Base-by-base conservation (phyloP, 164 flowering plant species). In the Kalanchoe fedtschenkoi region DNA sequence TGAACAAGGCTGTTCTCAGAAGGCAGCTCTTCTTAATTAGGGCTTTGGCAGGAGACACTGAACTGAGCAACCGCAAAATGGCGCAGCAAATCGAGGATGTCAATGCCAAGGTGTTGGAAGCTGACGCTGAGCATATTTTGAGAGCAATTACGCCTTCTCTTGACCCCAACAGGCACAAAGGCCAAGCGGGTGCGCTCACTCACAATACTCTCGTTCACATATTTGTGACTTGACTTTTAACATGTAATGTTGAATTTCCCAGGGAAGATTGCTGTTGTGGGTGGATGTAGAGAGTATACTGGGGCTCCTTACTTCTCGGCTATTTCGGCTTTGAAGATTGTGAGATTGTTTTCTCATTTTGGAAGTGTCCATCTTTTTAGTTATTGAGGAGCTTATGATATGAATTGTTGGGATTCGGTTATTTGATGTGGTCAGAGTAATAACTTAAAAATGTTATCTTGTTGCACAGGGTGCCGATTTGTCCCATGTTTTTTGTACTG, bases 271-370 rank as follows among this genome's bases (percentile, higher is more conserved):
- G 99, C 97, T 62, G 92, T 93, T 59, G 71, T 93, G 70, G 99
- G 99, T 46, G 99, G 99, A 16, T 93, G 99, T 71, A 84, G 97
- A 34, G 99, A 93, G 67, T 93, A 93, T 77, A 93, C 99, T 11
- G 99, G 99, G 32, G 99, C 99, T 51, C 99, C 99, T 53, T 93
- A 93, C 73, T 93, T 93, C 70, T 82, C 99, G 19, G 97, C 97
- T 55, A 90, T 93, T 71, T 93, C 99, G 29, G 99, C 99, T 47
- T 66, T 93, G 58, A 93, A 83, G 79, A 82, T 93, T 71, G 99
- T 93, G 30, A 81, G 91, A 81, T 15, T 53, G 63, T 47, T 61
- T 24, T 6, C 56, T 56, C 32, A 34, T 34, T 46, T 62, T 26
- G 24, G 6, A 4, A 44, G 53, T 19, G n/a, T 4, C 22, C 24